Conservation (phyloP, 257 asterid genomes). For the Jacaranda mimosifolia region DNA sequence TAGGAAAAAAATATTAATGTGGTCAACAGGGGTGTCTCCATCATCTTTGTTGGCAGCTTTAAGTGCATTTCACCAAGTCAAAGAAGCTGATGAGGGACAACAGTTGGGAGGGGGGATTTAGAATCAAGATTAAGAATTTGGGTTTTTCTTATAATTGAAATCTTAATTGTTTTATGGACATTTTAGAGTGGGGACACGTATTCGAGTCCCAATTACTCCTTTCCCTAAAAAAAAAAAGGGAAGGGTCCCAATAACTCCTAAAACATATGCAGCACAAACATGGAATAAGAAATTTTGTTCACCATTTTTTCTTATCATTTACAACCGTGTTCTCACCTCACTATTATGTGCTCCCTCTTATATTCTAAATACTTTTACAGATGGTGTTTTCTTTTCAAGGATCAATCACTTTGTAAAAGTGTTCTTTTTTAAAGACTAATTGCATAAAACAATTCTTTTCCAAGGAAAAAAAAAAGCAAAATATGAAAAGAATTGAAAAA, state of each 20-base stretch:
- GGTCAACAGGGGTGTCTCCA: constrained; percentile 25
- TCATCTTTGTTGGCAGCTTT: constrained; percentile 31
- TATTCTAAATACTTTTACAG: neutral
- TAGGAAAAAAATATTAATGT: constrained; percentile 19
- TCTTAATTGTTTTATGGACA: neutral
- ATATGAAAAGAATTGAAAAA: neutral
- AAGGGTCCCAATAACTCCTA: too few species aligned
- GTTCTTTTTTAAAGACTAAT: neutral
- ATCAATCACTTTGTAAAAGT: neutral
- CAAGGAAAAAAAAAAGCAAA: neutral
- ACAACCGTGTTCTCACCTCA: neutral
- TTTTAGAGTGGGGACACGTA: too few species aligned
- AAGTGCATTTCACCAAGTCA: constrained; percentile 39
- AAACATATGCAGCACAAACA: too few species aligned
- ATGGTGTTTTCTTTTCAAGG: neutral
- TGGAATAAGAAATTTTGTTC: too few species aligned
- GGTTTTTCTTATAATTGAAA: neutral
- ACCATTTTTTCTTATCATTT: too few species aligned
- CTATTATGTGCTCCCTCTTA: neutral
- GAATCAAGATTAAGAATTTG: neutral
- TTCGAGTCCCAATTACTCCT: too few species aligned
- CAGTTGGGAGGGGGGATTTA: constrained; percentile 5
- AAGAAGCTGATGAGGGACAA: constrained; percentile 13
- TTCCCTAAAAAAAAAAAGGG: too few species aligned
- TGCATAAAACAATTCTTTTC: neutral